Evolutionary conservation across 1,284 basidiomycete genomes (phyloP), one percentile per base, ranked within the genome.

Genomic region (Moesziomyces sp.): DNA sequence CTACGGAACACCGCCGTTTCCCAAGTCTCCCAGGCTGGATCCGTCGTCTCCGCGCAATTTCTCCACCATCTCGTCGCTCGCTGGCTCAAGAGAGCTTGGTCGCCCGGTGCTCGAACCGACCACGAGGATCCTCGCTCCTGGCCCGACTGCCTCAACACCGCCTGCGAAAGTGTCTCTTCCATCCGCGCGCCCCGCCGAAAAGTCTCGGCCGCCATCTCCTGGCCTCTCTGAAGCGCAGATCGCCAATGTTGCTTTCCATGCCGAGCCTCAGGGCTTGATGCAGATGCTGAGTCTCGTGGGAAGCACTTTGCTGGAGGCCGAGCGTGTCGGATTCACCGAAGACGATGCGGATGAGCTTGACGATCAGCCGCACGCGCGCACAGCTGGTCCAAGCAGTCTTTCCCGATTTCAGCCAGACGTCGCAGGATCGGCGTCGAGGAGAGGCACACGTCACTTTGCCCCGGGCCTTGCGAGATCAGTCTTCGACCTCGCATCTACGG

Each of bases 261-360:
- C 62, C 14, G 71, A 74, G 34, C 60, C 72, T 24, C 78, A 78
- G 49, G 66, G 74, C 14, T 54, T 80, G 47, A 73, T 80, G 74
- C 78, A 80, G 58, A 77, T 80, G 75, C 71, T 80, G 46, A 79
- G 69, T 42, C 55, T 79, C 24, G 77, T 80, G 19, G 78, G 78
- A n/a, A 77, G 70, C 53, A 65, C 64, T 4, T 66, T 77, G 34
- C 54, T 80, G n/a, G 77, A 79, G 19, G 78, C 77, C 8, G 78
- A 80, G 21, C 43, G 59, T 13, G 60, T 63, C 16, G 78, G 74
- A 45, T 65, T 61, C 19, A 56, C 49, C 23, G 72, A 72, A 49
- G 63, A 71, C 23, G 68, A 67, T 26, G 52, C 19, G 2, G 66
- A 74, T 11, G 61, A 74, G 9, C n/a, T 19, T n/a, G 43, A 56